phyloP scores from a whole-genome alignment of 805 yeast genomes.

The Yarrowia phangngaensis region DNA sequence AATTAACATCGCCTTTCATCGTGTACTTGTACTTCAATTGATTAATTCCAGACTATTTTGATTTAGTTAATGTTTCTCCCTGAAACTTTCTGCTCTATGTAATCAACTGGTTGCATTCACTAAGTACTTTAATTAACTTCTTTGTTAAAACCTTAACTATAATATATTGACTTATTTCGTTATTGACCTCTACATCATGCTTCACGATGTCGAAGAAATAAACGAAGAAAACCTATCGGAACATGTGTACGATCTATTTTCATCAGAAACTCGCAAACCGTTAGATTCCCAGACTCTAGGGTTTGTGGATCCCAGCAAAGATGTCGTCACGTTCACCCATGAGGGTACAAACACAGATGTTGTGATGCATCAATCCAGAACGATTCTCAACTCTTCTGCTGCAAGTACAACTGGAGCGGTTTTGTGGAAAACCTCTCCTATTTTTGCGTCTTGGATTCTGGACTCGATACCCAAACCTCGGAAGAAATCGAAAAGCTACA shows the following conservation, averaged over 20 bases:
- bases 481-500: not conserved
- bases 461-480: conserved; percentile 21
- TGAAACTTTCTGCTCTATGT: too few relatives aligned
- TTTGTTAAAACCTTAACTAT: too few relatives aligned
- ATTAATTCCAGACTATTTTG: too few relatives aligned
- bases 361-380: conserved; percentile 2
- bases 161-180: too few relatives aligned
- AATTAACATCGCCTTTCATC: too few relatives aligned
- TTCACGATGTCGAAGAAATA: conserved; percentile 11
- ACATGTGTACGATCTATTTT: conserved; percentile 15
- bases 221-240: conserved; percentile 2
- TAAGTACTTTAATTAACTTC: too few relatives aligned
- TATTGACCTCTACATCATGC: too few relatives aligned
- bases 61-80: too few relatives aligned
- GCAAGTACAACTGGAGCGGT: conserved; percentile 57
- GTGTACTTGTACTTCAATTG: too few relatives aligned
- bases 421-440: conserved; percentile 53
- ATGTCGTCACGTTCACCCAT: conserved; percentile 14
- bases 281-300: conserved; percentile 7
- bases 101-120: too few relatives aligned
- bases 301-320: conserved; percentile 2
- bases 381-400: conserved; percentile 22
- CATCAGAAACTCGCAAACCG: not conserved
- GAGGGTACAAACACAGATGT: conserved; percentile 9
- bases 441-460: conserved; percentile 54